A percentile compares a stretch with the other conserved stretches of the same genome.
phyloP scores from a whole-genome alignment of 805 yeast species.

The Debaryomyces maramus region DNA sequence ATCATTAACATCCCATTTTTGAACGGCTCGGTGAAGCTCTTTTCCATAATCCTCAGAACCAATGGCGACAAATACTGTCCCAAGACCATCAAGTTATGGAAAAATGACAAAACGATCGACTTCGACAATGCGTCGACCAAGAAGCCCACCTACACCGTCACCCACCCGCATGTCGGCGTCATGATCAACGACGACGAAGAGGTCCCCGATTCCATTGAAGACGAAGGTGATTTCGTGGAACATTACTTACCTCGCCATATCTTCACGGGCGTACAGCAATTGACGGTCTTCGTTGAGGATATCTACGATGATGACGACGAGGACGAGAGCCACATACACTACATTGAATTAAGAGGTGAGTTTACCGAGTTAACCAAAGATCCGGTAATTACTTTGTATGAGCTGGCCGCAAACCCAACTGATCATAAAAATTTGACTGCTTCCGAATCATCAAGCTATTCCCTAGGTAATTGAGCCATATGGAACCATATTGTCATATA shows the following conservation, averaged over 20 bases:
- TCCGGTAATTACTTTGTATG: constrained; percentile 78
- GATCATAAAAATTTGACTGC: constrained; percentile 58
- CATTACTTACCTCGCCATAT: constrained; percentile 74
- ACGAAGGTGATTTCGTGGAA: constrained; percentile 65
- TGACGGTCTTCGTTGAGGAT: constrained; percentile 67
- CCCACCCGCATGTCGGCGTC: constrained; percentile 66
- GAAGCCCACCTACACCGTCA: constrained; percentile 51
- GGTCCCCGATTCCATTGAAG: constrained; percentile 30
- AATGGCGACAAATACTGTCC: constrained; percentile 69
- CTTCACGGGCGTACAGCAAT: constrained; percentile 66
- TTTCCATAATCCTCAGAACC: constrained; percentile 69
- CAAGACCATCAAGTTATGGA: constrained; percentile 63
- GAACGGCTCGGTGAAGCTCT: constrained; percentile 69
- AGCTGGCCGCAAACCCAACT: constrained; percentile 88
- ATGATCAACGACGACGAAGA: constrained; percentile 38
- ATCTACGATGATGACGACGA: constrained; percentile 54
- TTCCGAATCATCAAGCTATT: constrained; percentile 10
- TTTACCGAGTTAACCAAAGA: constrained; percentile 55
- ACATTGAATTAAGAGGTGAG: constrained; percentile 80
- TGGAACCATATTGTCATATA: too few species aligned
- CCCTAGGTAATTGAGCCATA: constrained; percentile 8
- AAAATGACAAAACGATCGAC: constrained; percentile 69
- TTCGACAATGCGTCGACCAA: constrained; percentile 58
- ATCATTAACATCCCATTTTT: constrained; percentile 75
- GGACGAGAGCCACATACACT: constrained; percentile 58